These are phyloP conservation scores for Datisca glomerata DNA, from an alignment of 306 rosid genomes.

Conservation along the genomic window DNA sequence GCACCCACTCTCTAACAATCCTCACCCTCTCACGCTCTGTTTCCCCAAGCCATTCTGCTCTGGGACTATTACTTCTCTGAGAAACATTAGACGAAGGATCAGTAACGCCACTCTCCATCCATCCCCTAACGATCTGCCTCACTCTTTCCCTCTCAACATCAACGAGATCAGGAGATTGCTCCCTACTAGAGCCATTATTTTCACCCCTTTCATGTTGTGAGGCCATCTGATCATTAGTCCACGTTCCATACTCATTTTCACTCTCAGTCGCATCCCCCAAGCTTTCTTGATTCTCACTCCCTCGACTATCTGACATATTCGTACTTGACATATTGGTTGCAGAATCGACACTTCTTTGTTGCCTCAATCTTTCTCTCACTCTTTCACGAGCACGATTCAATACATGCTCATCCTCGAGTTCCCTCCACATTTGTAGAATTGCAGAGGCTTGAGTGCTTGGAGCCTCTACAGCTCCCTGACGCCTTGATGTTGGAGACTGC, in stretches of 20 bases:
- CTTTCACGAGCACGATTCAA: conserved; percentile 80
- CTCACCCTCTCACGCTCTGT: conserved; percentile 99
- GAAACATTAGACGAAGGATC: conserved; percentile 66
- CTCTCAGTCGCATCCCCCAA: conserved; percentile 91
- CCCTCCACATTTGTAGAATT: conserved; percentile 97
- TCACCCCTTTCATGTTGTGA: conserved; percentile 43
- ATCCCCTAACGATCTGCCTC: conserved; percentile 91
- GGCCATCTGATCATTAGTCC: conserved; percentile 71
- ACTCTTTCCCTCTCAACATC: conserved; percentile 99
- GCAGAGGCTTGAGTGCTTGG: conserved; percentile 87
- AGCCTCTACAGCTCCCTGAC: conserved; percentile 82
- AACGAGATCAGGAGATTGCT: conserved; percentile 98
- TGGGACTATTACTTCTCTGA: conserved; percentile 54
- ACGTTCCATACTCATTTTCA: conserved; percentile 79
- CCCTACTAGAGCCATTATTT: conserved; percentile 71
- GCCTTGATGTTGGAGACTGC: conserved; percentile 79
- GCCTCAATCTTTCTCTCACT: conserved; percentile 84
- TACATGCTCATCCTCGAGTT: conserved; percentile 90
- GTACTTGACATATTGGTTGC: conserved; percentile 56
- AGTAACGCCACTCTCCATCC: conserved; percentile 97
- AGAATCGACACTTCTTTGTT: conserved; percentile 57
- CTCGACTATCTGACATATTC: conserved; percentile 58
- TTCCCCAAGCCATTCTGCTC: conserved; percentile 99
- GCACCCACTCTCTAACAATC: conserved; percentile 98
- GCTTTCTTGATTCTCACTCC: conserved; percentile 78